Evolutionary conservation across 1,139 yeast species (phyloP).

Genomic region (Geotrichum reessii): DNA sequence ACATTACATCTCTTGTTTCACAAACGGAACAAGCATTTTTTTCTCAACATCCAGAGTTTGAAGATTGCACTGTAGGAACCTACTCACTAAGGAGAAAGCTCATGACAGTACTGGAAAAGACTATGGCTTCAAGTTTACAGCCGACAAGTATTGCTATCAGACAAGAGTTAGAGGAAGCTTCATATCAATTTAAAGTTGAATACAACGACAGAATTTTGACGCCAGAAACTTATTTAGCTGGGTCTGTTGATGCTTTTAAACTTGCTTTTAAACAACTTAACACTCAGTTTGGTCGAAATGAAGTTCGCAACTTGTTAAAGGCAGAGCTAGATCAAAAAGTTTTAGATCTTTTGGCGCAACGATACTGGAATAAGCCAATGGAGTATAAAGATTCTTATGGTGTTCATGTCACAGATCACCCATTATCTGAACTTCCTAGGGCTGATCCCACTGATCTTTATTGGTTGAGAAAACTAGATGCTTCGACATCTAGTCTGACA

Average conservation of each 20-base stretch:
- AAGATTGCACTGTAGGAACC: conserved; percentile 75
- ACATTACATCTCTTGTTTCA: conserved; percentile 35
- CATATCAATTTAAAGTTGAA: conserved; percentile 91
- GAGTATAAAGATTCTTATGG: conserved; percentile 16
- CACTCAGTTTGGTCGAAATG: conserved; percentile 74
- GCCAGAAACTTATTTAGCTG: conserved; percentile 89
- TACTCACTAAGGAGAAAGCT: conserved; percentile 68
- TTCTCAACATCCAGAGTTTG: conserved; percentile 58
- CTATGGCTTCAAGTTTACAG: conserved; percentile 83
- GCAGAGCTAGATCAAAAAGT: conserved; percentile 85
- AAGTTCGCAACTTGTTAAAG: conserved; percentile 70
- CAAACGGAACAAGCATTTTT: conserved; percentile 42
- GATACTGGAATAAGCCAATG: conserved; percentile 80
- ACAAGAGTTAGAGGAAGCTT: conserved; percentile 87
- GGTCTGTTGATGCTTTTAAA: conserved; percentile 81
- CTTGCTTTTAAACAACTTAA: conserved; percentile 83
- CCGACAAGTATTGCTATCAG: conserved; percentile 86
- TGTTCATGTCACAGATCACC: conserved; percentile 40
- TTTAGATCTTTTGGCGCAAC: conserved; percentile 75
- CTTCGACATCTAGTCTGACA: conserved; percentile 76
- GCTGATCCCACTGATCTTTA: conserved; percentile 63
- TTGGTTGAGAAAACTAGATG: conserved; percentile 85
- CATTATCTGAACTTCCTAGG: conserved; percentile 47
- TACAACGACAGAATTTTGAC: conserved; percentile 91
- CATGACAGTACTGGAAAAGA: conserved; percentile 78